Evolutionary conservation across 441 rosid species (phyloP), one percentile per base, ranked within the genome.

Genomic region (Biscutella laevigata): DNA sequence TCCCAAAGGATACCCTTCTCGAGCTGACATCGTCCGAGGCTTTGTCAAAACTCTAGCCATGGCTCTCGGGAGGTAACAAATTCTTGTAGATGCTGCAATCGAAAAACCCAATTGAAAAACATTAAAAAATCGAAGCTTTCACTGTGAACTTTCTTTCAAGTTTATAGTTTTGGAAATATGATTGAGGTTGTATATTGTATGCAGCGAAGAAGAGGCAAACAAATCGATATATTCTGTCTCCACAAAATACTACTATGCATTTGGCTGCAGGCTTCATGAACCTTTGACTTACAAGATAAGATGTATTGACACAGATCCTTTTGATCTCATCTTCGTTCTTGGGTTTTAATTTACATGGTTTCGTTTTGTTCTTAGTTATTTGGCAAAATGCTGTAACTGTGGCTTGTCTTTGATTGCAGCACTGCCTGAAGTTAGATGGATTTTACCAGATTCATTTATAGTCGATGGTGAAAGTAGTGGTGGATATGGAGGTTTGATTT

Each of bases 171-270:
- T n/a, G n/a, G n/a, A n/a, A n/a, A 4, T 16, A n/a, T 53, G 40
- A 62, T 14, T 21, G 25, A 36, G 13, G 21, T 38, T 29, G 5
- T 22, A 40, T 41, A 27, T 53, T 64, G 15, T 48, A 13, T 55
- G 47, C 57, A 69, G 75, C 7, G 79, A 74, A 62, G 75, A 72
- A 51, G 73, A 77, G 35, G 75, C 79, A 1, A 72, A 69, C 70
- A 71, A 30, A 60, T 64, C 77, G 8, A 70, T 77, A 5, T 74
- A 77, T 35, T 72, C 77, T 42, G 77, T 74, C 14, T 74, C 79
- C 7, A 72, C 79, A 9, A 71, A 67, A 52, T 69, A 77, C 32
- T 71, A 69, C 14, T 67, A 71, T 59, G 75, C 75, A 36, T 77
- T 74, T 59, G 74, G 72, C 5, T 66, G 82, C 68, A 63, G 59